Base-by-base conservation (phyloP, 768 basidiomycete species). In the Dentipellis fragilis region DNA sequence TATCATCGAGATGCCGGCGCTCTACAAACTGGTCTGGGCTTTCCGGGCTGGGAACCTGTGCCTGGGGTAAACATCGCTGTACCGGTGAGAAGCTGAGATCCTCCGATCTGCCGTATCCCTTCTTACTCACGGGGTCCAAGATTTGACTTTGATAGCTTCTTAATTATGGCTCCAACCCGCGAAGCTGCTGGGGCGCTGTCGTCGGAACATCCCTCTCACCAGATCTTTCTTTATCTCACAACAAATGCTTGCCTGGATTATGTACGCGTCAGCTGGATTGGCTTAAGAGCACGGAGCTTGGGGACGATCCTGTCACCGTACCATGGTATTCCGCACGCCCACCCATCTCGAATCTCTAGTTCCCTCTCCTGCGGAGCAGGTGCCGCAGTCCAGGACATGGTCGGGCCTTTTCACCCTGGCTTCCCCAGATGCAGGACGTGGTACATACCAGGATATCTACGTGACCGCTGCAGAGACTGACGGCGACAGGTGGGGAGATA, bases 381-480 rank as follows among this genome's bases (percentile, higher is more conserved):
- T 66, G 38, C 63, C 64, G 29, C 66, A 66, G 36, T 69, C 71
- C 9, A 66, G 72, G 48, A 80, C 82, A 21, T 85, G 84, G 84
- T 71, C 80, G 51, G 83, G 84, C 36, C 65, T 72, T 4, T 69
- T 85, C 63, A 64, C 77, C 58, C 73, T 81, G 47, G 73, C 74
- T 61, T 75, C 78, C 59, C 72, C 76, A 70, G 65, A 76, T 56
- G 58, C 71, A 60, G 72, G 75, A 59, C 63, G 72, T 71, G 61
- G 70, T 69, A 75, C 67, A 60, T 52, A 54, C 35, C 79, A 80
- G 63, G 75, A 77, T 57, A 73, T 84, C 51, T 73, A 70, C 52
- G 80, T 83, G 62, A 81, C 81, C 29, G 82, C 81, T 22, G 81
- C 83, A 45, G 84, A 85, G 70, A 84, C 80, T 36, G 83, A 84